Evolutionary conservation across 805 yeast species (phyloP), one percentile per base, ranked within the genome.

Genomic region (Zygotorulaspora danielsina): DNA sequence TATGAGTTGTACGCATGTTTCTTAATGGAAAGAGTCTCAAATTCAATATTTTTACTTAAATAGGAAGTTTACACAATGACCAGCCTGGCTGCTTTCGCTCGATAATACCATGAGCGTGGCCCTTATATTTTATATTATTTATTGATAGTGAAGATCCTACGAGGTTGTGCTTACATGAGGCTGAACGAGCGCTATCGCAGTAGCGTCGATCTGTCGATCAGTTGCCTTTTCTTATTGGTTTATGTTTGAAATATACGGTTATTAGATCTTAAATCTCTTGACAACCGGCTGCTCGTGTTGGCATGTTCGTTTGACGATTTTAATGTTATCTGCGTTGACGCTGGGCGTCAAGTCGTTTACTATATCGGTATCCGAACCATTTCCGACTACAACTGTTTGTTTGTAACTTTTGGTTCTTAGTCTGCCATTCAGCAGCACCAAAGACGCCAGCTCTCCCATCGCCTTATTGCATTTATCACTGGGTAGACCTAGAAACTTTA

Each of bases 351-450:
- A 34, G 28, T 55, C 61, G 18, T 55, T 45, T 11, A 56, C 57
- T 6, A 54, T 54, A 34, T 55, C 63, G 13, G 59, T 56, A 13
- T 62, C 60, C 11, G 50, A 64, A 40, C 66, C 71, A 12, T 72
- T 74, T 8, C 81, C 88, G 2, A 76, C 59, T 37, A 66, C 69
- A 3, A 83, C 66, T 0, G 84, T 79, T 58, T 89, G 96, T 54
- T 88, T 89, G 54, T 82, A 81, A 44, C 89, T 78, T 52, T 77
- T 76, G 19, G 72, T 65, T 45, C 96, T 72, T 51, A 89, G 65
- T 48, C 87, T 67, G 1, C 96, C 96, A 48, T 75, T 83, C 22
- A 83, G 65, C 32, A 88, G 68, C 0, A 75, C 93, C 16, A 73
- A 70, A 19, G 77, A 73, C 0, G 96, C 78, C 49, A 72, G 72